Evolutionary conservation across 257 asterid genomes (phyloP), one percentile per base, ranked within the genome.

Genomic region (Linaria vulgaris): DNA sequence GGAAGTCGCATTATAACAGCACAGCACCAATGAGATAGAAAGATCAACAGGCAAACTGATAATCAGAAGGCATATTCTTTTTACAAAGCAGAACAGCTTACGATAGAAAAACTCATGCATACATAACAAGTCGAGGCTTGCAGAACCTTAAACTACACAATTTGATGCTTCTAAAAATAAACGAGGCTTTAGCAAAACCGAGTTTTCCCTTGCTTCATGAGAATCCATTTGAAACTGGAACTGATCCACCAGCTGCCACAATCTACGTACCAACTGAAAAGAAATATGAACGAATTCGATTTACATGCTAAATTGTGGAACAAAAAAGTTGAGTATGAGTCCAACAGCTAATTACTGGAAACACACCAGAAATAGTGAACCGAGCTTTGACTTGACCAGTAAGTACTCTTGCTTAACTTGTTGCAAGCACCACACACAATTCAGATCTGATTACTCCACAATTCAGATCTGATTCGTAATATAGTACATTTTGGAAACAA

Each of bases 261-360:
- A 89, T 89, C 84, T 83, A 87, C 77, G 82, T 83, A 84, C 95
- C 85, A 87, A 44, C 97, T 89, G 84, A 48, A 70, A 68, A 21
- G 23, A 30, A 47, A 25, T n/a, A 68, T 11, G 46, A 2, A 24
- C 44, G 24, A 55, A 34, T 31, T 55, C 20, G 21, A n/a, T 44
- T 56, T 56, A 49, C 27, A 5, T 10, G 21, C 10, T 21, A 6
- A 20, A 48, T 9, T 41, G 4, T 6, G 12, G 3, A 41, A 41
- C 11, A 8, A 41, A 4, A n/a, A 41, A 10, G 17, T 44, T 13
- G 15, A n/a, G 15, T 5, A 13, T 14, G 17, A 44, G 17, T 2
- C 0, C 5, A 44, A 44, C 16, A 44, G 19, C 17, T 2, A 44
- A 12, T 13, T 41, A 22, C 24, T 31, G 12, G n/a, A 24, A 38